Percentiles rank a stretch among this genome's conserved stretches.
These are phyloP conservation scores for Juglanconis sp. DNA, from an alignment of 2,329 filamentous ascomycete genomes.

Conservation along the genomic window DNA sequence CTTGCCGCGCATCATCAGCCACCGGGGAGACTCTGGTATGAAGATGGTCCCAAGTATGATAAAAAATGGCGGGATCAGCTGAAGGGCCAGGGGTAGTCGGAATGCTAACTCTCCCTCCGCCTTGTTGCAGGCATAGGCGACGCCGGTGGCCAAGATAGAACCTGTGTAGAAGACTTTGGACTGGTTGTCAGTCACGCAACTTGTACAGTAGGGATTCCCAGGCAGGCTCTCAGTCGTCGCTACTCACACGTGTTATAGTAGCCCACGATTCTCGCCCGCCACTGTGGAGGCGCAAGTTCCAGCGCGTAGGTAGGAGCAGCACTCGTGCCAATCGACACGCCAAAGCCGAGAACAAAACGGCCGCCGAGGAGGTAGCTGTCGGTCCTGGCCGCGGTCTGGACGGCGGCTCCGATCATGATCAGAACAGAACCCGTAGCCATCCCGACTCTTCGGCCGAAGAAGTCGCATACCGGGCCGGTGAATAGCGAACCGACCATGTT, in stretches of 20 bases:
- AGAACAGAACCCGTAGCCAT: constrained; percentile 38
- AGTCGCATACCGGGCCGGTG: constrained; percentile 38
- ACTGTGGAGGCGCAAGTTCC: constrained; percentile 25
- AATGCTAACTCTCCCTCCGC: constrained; percentile 22
- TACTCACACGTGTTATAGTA: constrained; percentile 37
- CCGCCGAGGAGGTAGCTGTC: constrained; percentile 43
- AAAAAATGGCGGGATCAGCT: constrained; percentile 35
- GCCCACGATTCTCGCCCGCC: constrained; percentile 33
- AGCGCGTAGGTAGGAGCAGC: constrained; percentile 38
- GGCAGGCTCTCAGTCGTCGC: neutral
- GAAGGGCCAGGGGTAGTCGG: constrained; percentile 36
- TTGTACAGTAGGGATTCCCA: neutral
- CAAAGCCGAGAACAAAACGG: constrained; percentile 55
- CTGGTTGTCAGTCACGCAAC: neutral
- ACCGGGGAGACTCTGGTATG: constrained; percentile 41
- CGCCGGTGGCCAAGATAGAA: constrained; percentile 45
- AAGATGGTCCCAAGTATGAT: constrained; percentile 32
- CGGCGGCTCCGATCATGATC: constrained; percentile 39
- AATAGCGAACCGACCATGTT: constrained; percentile 38
- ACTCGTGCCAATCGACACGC: constrained; percentile 38
- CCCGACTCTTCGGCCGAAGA: constrained; percentile 37
- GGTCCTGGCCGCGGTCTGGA: constrained; percentile 33
- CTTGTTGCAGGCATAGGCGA: constrained; percentile 18
- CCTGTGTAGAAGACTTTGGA: constrained; percentile 30
- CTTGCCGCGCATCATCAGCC: constrained; percentile 36